Conservation (phyloP, 2,329 filamentous ascomycete species). For the Clonostachys byssicola region DNA sequence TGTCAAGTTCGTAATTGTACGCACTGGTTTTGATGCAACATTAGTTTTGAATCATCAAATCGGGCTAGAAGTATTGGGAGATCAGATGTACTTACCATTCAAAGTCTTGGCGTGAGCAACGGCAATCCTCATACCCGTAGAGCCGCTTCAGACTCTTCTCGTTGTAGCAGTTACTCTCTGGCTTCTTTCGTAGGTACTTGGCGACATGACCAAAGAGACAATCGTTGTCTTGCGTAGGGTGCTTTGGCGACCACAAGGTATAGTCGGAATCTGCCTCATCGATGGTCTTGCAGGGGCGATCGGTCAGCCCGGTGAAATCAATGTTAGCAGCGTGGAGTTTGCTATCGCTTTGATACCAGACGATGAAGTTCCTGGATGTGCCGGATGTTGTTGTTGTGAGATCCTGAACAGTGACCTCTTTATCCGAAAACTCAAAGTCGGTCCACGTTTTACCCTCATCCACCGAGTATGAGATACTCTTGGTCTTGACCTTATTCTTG, state of each 20-base stretch:
- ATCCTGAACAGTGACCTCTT: conserved; percentile 69
- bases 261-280: conserved; percentile 68
- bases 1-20: conserved; percentile 85
- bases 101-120: conserved; percentile 79
- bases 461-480: conserved; percentile 68
- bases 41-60: not conserved
- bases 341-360: conserved; percentile 69
- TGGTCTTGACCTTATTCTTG: conserved; percentile 65
- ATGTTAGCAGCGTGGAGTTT: conserved; percentile 73
- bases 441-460: conserved; percentile 81
- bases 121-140: conserved; percentile 73
- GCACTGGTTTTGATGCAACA: conserved; percentile 52
- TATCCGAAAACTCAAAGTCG: conserved; percentile 67
- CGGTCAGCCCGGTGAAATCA: conserved; percentile 80
- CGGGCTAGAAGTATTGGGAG: not conserved
- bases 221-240: conserved; percentile 72
- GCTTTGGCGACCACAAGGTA: conserved; percentile 79
- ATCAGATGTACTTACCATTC: conserved; percentile 69
- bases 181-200: conserved; percentile 86
- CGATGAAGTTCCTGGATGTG: conserved; percentile 82
- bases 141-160: conserved; percentile 66
- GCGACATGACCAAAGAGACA: conserved; percentile 92
- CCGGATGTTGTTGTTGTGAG: conserved; percentile 88
- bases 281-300: conserved; percentile 66
- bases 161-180: conserved; percentile 77